Conservation (phyloP, 2,329 filamentous ascomycete species). For the Amauroascus niger region DNA sequence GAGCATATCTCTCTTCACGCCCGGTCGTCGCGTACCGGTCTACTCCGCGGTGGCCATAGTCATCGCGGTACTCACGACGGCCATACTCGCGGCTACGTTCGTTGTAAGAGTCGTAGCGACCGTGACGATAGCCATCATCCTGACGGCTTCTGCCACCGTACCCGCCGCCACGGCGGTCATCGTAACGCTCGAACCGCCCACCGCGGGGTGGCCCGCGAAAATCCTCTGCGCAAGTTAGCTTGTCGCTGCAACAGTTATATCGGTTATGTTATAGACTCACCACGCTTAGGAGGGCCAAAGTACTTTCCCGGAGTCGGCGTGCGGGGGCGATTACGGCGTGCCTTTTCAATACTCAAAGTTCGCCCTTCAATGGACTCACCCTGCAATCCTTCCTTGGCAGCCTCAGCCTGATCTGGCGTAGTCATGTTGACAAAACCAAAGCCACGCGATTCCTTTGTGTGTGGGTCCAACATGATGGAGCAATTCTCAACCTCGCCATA, state of each 20-base stretch:
- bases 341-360: conserved; percentile 97
- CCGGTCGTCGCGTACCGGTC: conserved; percentile 47
- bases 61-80: conserved; percentile 21
- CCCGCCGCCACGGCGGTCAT: conserved; percentile 34
- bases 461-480: conserved; percentile 98
- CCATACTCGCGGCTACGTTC: conserved; percentile 38
- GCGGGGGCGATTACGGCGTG: conserved; percentile 83
- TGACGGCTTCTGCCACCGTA: conserved; percentile 35
- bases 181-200: conserved; percentile 41
- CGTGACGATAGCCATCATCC: conserved; percentile 36
- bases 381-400: conserved; percentile 90
- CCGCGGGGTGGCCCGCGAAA: conserved; percentile 38
- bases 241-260: conserved; percentile 1
- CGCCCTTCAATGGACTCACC: conserved; percentile 91
- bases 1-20: conserved; percentile 36
- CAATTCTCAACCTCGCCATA: conserved; percentile 98
- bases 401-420: conserved; percentile 86
- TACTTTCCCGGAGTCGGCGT: conserved; percentile 98
- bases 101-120: conserved; percentile 42
- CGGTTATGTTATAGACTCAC: conserved; percentile 45
- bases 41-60: conserved; percentile 36
- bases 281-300: conserved; percentile 95
- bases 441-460: conserved; percentile 95
- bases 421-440: conserved; percentile 99
- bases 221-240: conserved; percentile 33